Base-by-base conservation (phyloP, 352 stramenopile genomes). In the Hyaloperonospora brassicae region DNA sequence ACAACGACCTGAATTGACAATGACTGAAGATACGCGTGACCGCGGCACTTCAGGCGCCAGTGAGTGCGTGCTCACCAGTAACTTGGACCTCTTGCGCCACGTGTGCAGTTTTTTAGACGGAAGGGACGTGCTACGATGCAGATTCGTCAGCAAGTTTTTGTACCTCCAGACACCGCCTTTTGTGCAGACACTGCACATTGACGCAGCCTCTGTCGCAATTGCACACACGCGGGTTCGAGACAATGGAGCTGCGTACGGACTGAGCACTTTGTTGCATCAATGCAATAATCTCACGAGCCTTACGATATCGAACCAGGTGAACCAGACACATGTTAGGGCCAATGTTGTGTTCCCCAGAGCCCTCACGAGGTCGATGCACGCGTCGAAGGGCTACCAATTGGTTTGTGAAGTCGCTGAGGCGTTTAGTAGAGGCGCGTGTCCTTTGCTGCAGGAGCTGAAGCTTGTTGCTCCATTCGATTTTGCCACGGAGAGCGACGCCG, bases 391-490 rank as follows among this genome's bases (percentile, higher is more conserved):
- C 27, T 59, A 59, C 6, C 57, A 76, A n/a, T 49, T 84, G 2
- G 59, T 84, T 24, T 39, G 65, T 38, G 59, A 78, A 39, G 57
- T 82, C 1, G 50, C 64, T 0, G 51, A 59, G 3, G 75, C 75
- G 10, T 50, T 88, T 7, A 35, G 66, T 30, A 25, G 11, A 11
- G 63, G 59, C 12, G 67, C 72, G 2, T 85, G 76, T 57, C 61
- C 50, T 6, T 58, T 57, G 11, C 63, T 88, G 11, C 36, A 74
- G 38, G 55, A 49, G 31, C 62, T 89, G 9, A 62, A 72, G 36
- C 51, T 89, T 0, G 50, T 54, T 2, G 64, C 78, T 39, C 78
- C 78, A 0, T 89, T 89, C 21, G 73, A 89, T 52, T 82, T 75
- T 52, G 72, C 76, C 13, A 68, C 64, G 4, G 78, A 89, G 47